Conservation (phyloP, 75 land plant genomes). For the Gnetum montanum region DNA sequence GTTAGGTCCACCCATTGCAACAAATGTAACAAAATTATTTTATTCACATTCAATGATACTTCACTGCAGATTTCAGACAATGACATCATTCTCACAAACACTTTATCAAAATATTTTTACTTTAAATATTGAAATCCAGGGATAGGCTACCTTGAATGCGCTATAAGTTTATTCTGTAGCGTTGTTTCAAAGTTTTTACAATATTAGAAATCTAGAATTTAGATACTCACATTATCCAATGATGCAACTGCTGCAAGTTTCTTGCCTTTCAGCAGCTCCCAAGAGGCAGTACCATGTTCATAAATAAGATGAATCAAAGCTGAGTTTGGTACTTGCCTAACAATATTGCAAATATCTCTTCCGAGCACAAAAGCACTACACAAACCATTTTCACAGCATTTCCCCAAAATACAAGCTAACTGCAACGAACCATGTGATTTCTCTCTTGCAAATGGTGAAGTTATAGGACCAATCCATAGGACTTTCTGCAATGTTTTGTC, state of each 20-base stretch:
- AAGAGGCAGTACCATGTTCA: conserved; percentile 37
- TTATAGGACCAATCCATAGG: conserved; percentile 56
- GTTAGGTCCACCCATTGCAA: no score
- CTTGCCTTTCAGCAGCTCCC: conserved; percentile 53
- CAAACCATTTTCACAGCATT: conserved; percentile 12
- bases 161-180: no score
- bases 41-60: no score
- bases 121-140: neutral
- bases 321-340: conserved; percentile 8
- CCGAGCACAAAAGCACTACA: conserved; percentile 55
- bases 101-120: no score
- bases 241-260: conserved; percentile 59
- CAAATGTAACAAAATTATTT: no score
- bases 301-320: conserved; percentile 11
- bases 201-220: no score
- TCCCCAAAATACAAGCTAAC: conserved; percentile 23
- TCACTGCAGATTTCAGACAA: no score
- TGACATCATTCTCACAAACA: no score
- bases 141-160: no score
- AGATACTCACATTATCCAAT: conserved; percentile 53
- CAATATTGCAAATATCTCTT: conserved; percentile 17
- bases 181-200: no score
- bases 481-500: conserved; percentile 31
- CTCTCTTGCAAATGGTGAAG: conserved; percentile 7
- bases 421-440: conserved; percentile 13